These are phyloP conservation scores for Maudiozyma saulgeensis DNA, from an alignment of 805 yeast species.

Conservation along the genomic window DNA sequence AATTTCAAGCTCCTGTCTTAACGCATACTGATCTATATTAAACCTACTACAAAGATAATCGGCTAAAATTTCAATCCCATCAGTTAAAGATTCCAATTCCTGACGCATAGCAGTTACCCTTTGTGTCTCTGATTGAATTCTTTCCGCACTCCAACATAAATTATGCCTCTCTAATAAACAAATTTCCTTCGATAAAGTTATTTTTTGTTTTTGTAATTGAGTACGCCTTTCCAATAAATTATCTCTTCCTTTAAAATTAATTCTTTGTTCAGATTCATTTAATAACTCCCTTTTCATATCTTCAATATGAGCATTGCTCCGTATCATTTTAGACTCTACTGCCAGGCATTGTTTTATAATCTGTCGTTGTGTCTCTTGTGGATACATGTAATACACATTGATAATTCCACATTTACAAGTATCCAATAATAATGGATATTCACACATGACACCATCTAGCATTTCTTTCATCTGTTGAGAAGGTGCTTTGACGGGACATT, in stretches of 20 bases:
- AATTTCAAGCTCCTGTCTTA: slow-evolving; percentile 34
- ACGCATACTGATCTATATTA: slow-evolving; percentile 22
- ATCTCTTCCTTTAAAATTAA: slow-evolving; percentile 3
- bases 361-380: neutral
- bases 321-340: neutral
- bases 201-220: slow-evolving; percentile 3
- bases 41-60: slow-evolving; percentile 29
- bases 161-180: neutral
- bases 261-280: neutral
- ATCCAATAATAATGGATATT: slow-evolving; percentile 12
- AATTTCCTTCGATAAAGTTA: neutral
- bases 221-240: slow-evolving; percentile 2
- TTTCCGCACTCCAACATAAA: slow-evolving; percentile 16
- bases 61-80: slow-evolving; percentile 36
- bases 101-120: slow-evolving; percentile 2
- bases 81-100: slow-evolving; percentile 21
- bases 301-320: slow-evolving; percentile 3
- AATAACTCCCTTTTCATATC: slow-evolving; percentile 8
- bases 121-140: slow-evolving; percentile 5
- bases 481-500: slow-evolving; percentile 5
- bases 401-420: slow-evolving; percentile 48
- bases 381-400: slow-evolving; percentile 33
- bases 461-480: slow-evolving; percentile 2
- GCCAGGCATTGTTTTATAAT: neutral
- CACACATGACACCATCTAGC: slow-evolving; percentile 5